These are phyloP conservation scores for Aspergillus sp. DNA, from an alignment of 2,329 filamentous ascomycete species.

Conservation along the genomic window DNA sequence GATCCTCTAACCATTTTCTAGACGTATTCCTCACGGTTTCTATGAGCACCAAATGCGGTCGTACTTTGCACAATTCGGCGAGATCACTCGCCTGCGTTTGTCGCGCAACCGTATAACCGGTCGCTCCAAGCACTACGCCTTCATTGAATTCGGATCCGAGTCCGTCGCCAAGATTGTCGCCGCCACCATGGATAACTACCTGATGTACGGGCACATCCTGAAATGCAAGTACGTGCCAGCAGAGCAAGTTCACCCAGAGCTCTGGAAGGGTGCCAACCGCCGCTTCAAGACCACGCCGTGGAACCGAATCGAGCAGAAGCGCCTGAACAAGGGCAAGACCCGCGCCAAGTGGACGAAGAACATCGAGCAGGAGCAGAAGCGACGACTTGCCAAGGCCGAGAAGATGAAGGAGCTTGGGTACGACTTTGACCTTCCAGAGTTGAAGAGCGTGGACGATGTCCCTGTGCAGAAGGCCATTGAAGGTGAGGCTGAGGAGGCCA, in stretches of 20 bases:
- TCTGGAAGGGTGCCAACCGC: constrained; percentile 88
- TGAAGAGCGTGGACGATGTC: constrained; percentile 64
- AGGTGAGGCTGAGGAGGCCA: constrained; percentile 30
- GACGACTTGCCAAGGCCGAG: constrained; percentile 66
- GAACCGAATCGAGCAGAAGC: constrained; percentile 78
- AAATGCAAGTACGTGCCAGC: constrained; percentile 78
- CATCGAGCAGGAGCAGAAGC: constrained; percentile 70
- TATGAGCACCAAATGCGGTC: constrained; percentile 93
- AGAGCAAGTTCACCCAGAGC: constrained; percentile 73
- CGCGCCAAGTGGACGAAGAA: constrained; percentile 77
- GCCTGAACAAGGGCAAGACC: constrained; percentile 70
- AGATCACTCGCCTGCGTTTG: constrained; percentile 74
- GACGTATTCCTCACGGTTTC: constrained; percentile 89
- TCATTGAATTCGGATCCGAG: constrained; percentile 77
- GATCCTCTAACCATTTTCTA: constrained; percentile 25
- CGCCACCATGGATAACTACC: constrained; percentile 96
- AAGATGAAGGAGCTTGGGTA: constrained; percentile 81
- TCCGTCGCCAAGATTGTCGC: constrained; percentile 89
- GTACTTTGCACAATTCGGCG: constrained; percentile 92
- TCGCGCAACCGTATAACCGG: constrained; percentile 92
- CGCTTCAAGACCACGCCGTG: constrained; percentile 87
- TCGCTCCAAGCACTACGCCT: constrained; percentile 88
- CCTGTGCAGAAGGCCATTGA: constrained; percentile 43
- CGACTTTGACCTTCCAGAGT: constrained; percentile 70
- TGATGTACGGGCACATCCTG: constrained; percentile 90